A percentile compares a stretch with the other conserved stretches of the same genome.
These are phyloP conservation scores for Spizellomyces sp. DNA, from an alignment of 192 early-diverging fungal species.

Conservation along the genomic window DNA sequence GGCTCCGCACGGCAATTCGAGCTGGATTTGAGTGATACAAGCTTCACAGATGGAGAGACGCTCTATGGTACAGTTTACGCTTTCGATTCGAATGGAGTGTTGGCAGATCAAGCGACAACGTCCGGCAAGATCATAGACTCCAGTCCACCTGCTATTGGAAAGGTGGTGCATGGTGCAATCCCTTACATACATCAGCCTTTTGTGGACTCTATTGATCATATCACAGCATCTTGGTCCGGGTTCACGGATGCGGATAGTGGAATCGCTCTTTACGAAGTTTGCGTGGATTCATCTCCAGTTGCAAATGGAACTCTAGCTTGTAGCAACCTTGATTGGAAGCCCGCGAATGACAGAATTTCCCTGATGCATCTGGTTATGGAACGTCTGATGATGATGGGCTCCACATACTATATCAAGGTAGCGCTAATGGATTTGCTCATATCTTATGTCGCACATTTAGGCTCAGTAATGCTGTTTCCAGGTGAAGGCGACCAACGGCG, in stretches of 20 bases:
- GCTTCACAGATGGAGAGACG: not conserved
- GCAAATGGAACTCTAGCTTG: not conserved
- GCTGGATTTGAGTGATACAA: not conserved
- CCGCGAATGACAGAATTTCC: not conserved
- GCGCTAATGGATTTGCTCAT: too few species aligned
- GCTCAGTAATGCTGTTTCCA: not conserved
- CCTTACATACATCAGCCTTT: conserved; percentile 4
- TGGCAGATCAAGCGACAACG: not conserved
- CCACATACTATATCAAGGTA: not conserved
- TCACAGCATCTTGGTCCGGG: conserved; percentile 6
- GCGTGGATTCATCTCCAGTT: conserved; percentile 3
- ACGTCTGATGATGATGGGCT: not conserved
- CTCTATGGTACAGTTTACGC: not conserved
- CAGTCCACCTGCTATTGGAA: not conserved
- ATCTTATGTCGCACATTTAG: too few species aligned
- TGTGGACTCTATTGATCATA: too few species aligned
- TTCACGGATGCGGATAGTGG: conserved; percentile 14
- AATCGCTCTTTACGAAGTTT: not conserved
- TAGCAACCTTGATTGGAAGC: not conserved
- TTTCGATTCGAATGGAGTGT: not conserved
- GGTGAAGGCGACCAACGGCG: conserved; percentile 6
- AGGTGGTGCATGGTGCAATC: not conserved
- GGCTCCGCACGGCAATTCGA: not conserved
- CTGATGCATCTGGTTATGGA: not conserved
- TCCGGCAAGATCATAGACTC: conserved; percentile 1